Conservation (phyloP, 208 protist genomes). For the Leishmania major region DNA sequence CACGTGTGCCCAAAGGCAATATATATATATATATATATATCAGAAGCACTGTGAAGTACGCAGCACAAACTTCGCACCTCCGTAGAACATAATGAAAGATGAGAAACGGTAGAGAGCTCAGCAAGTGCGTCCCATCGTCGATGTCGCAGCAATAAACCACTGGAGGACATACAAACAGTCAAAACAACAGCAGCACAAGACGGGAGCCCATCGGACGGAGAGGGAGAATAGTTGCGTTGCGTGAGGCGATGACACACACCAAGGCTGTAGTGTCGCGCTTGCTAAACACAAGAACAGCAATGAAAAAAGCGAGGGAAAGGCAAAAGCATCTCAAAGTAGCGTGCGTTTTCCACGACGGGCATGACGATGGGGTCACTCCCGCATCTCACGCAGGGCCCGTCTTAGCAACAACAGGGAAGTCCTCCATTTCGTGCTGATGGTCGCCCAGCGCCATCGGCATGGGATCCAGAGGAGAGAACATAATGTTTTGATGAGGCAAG, state of each 20-base stretch:
- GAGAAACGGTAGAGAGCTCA: background rate
- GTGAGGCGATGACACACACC: background rate
- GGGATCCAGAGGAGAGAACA: slow-evolving; percentile 19
- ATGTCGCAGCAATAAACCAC: background rate
- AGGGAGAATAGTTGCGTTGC: background rate
- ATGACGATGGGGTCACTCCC: background rate
- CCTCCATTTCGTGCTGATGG: slow-evolving; percentile 12
- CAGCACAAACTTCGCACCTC: background rate
- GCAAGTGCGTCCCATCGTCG: background rate
- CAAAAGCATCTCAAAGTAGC: background rate
- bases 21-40: background rate
- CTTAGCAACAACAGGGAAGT: slow-evolving; percentile 10
- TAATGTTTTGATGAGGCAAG: background rate
- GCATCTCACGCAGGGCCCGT: background rate
- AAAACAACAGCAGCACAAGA: background rate
- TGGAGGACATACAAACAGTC: background rate
- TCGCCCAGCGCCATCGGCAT: slow-evolving; percentile 8
- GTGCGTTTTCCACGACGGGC: background rate
- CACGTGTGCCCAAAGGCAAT: too few species aligned
- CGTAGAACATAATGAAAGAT: background rate
- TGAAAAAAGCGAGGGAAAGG: background rate
- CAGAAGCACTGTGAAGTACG: background rate
- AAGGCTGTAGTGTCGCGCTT: background rate
- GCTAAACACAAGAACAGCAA: background rate
- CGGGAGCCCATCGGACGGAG: background rate